Evolutionary conservation across 75 land plant genomes (phyloP).

Genomic region (Picea glauca): DNA sequence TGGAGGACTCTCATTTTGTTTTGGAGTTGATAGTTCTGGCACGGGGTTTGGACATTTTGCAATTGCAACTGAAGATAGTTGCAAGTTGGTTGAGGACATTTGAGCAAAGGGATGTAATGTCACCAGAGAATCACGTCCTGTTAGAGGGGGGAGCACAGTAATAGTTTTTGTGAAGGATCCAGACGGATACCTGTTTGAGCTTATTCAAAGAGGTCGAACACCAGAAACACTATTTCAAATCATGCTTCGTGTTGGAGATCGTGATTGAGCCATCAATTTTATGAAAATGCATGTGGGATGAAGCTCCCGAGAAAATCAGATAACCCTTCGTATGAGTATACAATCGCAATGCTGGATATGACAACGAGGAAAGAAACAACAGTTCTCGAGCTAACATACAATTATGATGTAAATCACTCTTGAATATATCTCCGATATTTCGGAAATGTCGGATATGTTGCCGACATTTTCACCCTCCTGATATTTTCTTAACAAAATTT

Average conservation of each 20-base stretch:
- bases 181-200: slow-evolving; percentile 84
- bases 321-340: no score
- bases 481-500: no score
- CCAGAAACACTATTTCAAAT: slow-evolving; percentile 97
- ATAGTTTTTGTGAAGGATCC: slow-evolving; percentile 83
- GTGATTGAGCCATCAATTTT: slow-evolving; percentile 90
- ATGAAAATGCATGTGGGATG: slow-evolving; percentile 65
- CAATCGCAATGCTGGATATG: slow-evolving; percentile 31
- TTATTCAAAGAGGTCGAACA: slow-evolving; percentile 82
- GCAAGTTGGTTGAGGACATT: no score
- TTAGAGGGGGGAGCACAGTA: no score
- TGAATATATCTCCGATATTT: no score
- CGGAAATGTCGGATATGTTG: no score
- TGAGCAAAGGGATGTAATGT: slow-evolving; percentile 48
- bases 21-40: slow-evolving; percentile 90
- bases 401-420: no score
- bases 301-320: no score
- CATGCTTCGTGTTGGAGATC: slow-evolving; percentile 99
- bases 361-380: slow-evolving; percentile 57
- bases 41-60: slow-evolving; percentile 98
- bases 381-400: slow-evolving; percentile 22
- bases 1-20: slow-evolving; percentile 90
- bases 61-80: slow-evolving; percentile 32
- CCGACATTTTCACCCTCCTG: no score
- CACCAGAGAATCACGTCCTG: slow-evolving; percentile 34